Base-by-base conservation (phyloP, 2,329 filamentous ascomycete genomes). In the Colletotrichum somersetense region DNA sequence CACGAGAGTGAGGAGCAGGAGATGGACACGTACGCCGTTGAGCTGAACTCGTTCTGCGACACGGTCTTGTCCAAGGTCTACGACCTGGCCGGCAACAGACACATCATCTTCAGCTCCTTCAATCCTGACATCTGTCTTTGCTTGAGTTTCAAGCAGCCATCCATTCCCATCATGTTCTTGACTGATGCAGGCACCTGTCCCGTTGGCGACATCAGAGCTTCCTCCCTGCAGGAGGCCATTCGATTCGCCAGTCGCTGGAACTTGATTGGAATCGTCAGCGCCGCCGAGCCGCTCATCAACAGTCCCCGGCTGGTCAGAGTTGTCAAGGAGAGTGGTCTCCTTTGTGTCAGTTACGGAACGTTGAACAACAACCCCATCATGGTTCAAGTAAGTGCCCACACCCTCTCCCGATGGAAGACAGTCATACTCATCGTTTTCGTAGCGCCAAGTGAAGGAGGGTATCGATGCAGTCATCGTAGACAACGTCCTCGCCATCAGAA, bases 391-490 rank as follows among this genome's bases (percentile, higher is more conserved):
- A 82, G 90, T 80, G 52, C 44, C 66, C 40, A 50, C 26, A 55
- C 10, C 16, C 67, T 46, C 56, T 30, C 35, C n/a, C 16, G 6
- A 23, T 14, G 7, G 3, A 23, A 5, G 30, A 52, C 42, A 18
- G 42, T 48, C 52, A 18, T 63, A n/a, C 62, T 58, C 16, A 61
- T 68, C 75, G 62, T 76, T 73, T 62, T 58, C 76, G 75, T 79
- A 95, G 91, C 85, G 92, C 74, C 96, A 99, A 91, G 94, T 97
- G 12, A 93, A 94, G 66, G 94, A 98, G 82, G 96, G 96, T 59
- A 98, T 99, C 73, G 96, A 99, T 79, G 96, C 96, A 1, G 96
- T 99, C 66, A 99, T 99, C 78, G 96, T 98, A 18, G 96, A 99
- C 80, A 96, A 91, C 74, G 96, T 99, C 3, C 88, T 98, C 40